Evolutionary conservation across 2,329 filamentous ascomycete species (phyloP), one percentile per base, ranked within the genome.

Genomic region (Aspergillus aculeatinus): DNA sequence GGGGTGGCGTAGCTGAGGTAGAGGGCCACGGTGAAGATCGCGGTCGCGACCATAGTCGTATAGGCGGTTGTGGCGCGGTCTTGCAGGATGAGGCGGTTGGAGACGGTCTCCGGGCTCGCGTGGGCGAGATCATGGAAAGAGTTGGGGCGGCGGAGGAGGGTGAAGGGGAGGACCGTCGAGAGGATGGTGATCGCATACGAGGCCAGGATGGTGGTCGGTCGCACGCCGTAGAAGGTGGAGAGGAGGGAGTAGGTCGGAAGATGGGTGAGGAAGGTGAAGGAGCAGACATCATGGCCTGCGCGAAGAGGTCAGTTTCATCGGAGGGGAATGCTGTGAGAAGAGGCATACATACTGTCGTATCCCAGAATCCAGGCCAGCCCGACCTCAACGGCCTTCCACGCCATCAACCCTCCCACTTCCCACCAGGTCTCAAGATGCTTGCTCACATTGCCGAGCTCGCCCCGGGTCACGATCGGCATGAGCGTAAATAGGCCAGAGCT

Each of bases 161-260:
- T 82, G 76, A 96, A 94, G 1, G 93, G 92, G 29, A 91, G 71
- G 48, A 88, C 87, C 48, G 86, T 85, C 2, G 90, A 86, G 60
- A 88, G 68, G 55, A 90, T 79, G 68, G 93, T 89, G 68, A 94
- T 89, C 35, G 78, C 74, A 54, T 92, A 82, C 39, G 86, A 86
- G 44, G 84, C 79, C 31, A 87, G 69, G 21, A 88, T 82, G 0
- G 89, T 88, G 56, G 80, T 75, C 27, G 84, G 79, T 27, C 84
- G 83, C 66, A 96, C 82, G 39, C 81, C 77, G 82, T 96, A 96
- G 80, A 96, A 96, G 55, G 87, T 87, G 31, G 82, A 82, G 29
- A 96, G 81, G 48, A 97, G 86, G 71, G 90, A 90, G 63, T 89
- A 85, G 68, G 86, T 85, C 48, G 93, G 94, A 21, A 89, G 85